Evolutionary conservation across 1,139 yeast species (phyloP).

Genomic region (Candida sp.): DNA sequence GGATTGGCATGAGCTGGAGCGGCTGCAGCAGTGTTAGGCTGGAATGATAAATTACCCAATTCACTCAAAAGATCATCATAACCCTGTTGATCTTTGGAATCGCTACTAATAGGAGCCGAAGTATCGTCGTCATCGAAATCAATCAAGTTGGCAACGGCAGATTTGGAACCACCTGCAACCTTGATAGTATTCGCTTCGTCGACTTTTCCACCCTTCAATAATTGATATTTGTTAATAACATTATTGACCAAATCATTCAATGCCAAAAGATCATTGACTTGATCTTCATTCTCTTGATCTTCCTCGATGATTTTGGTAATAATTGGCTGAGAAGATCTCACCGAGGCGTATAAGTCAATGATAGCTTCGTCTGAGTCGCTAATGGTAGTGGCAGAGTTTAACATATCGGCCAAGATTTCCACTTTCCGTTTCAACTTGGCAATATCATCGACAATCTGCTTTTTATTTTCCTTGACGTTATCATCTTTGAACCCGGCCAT

Average conservation of each 20-base stretch:
- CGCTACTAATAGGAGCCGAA: conserved; percentile 33
- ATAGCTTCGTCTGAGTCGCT: conserved; percentile 69
- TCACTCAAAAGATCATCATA: conserved; percentile 71
- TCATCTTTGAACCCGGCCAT: conserved; percentile 98
- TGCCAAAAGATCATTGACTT: conserved; percentile 61
- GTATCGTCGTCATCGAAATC: conserved; percentile 72
- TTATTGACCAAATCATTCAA: conserved; percentile 78
- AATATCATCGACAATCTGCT: conserved; percentile 79
- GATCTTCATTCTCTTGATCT: conserved; percentile 54
- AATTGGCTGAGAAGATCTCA: conserved; percentile 86
- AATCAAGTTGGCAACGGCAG: conserved; percentile 55
- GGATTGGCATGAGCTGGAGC: conserved; percentile 19
- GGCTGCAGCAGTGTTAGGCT: conserved; percentile 13
- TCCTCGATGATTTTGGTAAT: conserved; percentile 83
- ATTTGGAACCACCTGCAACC: conserved; percentile 26
- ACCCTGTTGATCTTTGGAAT: conserved; percentile 42
- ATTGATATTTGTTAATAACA: conserved; percentile 63
- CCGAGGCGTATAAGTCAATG: conserved; percentile 70
- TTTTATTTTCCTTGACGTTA: conserved; percentile 61
- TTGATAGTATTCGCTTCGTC: conserved; percentile 59
- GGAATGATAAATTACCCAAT: conserved; percentile 59
- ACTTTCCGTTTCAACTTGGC: conserved; percentile 84
- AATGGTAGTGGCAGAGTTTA: conserved; percentile 44
- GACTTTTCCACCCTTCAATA: conserved; percentile 63
- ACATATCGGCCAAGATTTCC: conserved; percentile 89